Evolutionary conservation across 345 rosid genomes (phyloP).

Genomic region (Firmiana major): DNA sequence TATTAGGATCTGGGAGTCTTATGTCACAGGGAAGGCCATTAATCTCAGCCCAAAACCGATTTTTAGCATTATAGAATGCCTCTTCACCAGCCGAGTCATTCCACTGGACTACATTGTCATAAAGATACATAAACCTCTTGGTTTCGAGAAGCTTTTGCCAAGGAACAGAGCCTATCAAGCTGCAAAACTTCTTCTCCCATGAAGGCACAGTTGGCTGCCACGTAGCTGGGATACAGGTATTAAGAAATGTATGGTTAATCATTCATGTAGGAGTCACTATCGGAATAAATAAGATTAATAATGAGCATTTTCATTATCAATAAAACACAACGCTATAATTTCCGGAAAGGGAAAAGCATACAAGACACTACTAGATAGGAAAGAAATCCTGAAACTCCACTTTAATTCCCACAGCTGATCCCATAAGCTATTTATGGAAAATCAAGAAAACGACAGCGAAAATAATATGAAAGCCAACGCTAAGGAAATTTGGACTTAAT

Average conservation of each 20-base stretch:
- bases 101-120: slow-evolving; percentile 53
- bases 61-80: slow-evolving; percentile 68
- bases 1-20: slow-evolving; percentile 64
- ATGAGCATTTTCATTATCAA: background rate
- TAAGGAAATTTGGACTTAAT: no score
- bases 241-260: background rate
- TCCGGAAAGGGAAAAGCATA: background rate
- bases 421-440: background rate
- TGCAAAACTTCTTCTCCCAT: slow-evolving; percentile 67
- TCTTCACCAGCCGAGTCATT: slow-evolving; percentile 76
- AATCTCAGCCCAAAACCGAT: slow-evolving; percentile 61
- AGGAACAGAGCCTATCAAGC: slow-evolving; percentile 56
- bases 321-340: background rate
- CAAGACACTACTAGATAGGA: background rate
- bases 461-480: no score
- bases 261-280: slow-evolving; percentile 4
- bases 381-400: background rate
- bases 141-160: slow-evolving; percentile 65
- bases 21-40: slow-evolving; percentile 46
- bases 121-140: slow-evolving; percentile 35
- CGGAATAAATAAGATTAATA: background rate
- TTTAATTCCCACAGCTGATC: background rate
- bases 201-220: slow-evolving; percentile 20
- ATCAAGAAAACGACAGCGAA: no score
- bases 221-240: slow-evolving; percentile 18